phyloP scores from a whole-genome alignment of 768 basidiomycete genomes.

The Termitomyces sp. region DNA sequence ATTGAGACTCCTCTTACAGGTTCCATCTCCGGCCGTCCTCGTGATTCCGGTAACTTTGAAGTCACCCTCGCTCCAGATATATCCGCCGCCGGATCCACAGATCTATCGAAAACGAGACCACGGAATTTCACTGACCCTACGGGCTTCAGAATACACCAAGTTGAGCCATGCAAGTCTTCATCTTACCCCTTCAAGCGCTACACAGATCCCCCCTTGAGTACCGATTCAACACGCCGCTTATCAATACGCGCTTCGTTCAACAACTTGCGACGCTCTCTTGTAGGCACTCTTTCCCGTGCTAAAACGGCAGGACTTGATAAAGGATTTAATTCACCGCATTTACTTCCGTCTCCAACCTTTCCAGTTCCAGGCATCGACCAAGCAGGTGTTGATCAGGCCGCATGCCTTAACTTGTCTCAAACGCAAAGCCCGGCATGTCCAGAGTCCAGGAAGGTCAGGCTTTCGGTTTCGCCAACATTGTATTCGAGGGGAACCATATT shows the following conservation, averaged over 20 bases:
- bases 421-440: conserved; percentile 8
- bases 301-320: conserved; percentile 13
- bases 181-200: conserved; percentile 32
- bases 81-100: neutral
- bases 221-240: conserved; percentile 10
- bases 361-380: conserved; percentile 12
- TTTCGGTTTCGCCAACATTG: conserved; percentile 51
- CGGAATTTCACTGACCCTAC: conserved; percentile 14
- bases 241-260: conserved; percentile 31
- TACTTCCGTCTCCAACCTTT: conserved; percentile 33
- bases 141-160: neutral
- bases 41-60: conserved; percentile 9
- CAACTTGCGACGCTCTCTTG: conserved; percentile 41
- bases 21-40: conserved; percentile 8
- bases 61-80: conserved; percentile 1
- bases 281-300: conserved; percentile 26
- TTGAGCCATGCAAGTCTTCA: conserved; percentile 24
- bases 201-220: conserved; percentile 13
- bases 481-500: conserved; percentile 56
- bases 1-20: conserved; percentile 17
- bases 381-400: neutral
- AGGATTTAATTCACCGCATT: conserved; percentile 26
- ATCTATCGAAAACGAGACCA: neutral
- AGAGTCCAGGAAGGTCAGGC: conserved; percentile 16
- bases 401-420: neutral